Percentiles rank a stretch among this genome's conserved stretches.
Evolutionary conservation across 2,329 filamentous ascomycete species (phyloP).

Genomic region (Aureobasidium sp.): DNA sequence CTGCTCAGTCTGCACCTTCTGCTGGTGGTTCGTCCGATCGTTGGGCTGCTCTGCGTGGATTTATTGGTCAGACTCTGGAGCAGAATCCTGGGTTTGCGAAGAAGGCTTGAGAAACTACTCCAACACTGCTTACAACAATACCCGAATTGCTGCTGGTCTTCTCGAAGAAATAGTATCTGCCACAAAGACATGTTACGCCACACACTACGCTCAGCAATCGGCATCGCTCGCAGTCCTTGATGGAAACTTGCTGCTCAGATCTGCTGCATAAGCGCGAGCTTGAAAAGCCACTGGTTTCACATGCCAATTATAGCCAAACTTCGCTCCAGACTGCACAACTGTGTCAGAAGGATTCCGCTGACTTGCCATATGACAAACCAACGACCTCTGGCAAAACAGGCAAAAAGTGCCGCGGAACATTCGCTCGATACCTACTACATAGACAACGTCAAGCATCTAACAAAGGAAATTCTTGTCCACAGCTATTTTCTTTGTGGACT

Average conservation of each 20-base stretch:
- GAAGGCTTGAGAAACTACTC: constrained; percentile 1
- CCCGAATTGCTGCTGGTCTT: no score
- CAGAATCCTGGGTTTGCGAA: constrained; percentile 79
- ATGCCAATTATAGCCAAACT: no score
- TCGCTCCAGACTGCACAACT: no score
- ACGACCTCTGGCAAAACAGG: no score
- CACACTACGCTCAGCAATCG: not conserved
- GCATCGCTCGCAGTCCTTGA: not conserved
- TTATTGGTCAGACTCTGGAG: constrained; percentile 91
- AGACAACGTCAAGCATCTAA: not conserved
- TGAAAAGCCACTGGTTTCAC: not conserved
- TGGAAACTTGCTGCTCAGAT: not conserved
- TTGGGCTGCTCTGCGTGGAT: constrained; percentile 85
- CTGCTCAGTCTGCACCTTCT: constrained; percentile 31
- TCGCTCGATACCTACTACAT: not conserved
- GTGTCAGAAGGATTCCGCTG: no score
- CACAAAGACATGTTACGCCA: not conserved
- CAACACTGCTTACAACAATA: no score
- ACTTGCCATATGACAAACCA: no score
- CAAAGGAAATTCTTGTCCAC: not conserved
- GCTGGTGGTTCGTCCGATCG: constrained; percentile 57
- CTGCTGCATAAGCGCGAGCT: not conserved
- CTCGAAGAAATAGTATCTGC: no score
- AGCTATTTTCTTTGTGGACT: not conserved
- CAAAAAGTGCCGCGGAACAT: no score